A percentile compares a stretch with the other conserved stretches of the same genome.
Conservation (phyloP, 2,329 filamentous ascomycete genomes). For the Exophiala sideris region DNA sequence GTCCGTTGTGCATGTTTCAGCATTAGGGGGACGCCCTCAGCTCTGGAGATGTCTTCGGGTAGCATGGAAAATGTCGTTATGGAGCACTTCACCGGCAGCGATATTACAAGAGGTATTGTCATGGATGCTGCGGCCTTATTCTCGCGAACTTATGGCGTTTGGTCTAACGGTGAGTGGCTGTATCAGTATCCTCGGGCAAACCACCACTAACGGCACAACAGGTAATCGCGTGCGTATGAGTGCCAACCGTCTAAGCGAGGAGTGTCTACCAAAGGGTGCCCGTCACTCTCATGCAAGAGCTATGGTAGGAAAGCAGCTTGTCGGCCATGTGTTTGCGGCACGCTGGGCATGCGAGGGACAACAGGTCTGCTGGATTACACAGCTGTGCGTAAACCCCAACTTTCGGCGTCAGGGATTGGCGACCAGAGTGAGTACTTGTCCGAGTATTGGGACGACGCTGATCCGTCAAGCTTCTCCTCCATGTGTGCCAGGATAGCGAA, state of each 20-base stretch:
- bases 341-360: not conserved
- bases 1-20: too few relatives aligned
- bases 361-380: slow-evolving; percentile 6
- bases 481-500: not conserved
- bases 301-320: not conserved
- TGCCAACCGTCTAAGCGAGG: not conserved
- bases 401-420: slow-evolving; percentile 2
- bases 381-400: slow-evolving; percentile 4
- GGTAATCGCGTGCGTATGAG: slow-evolving; percentile 2
- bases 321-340: not conserved
- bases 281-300: not conserved
- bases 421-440: not conserved
- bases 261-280: not conserved
- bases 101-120: slow-evolving; percentile 38
- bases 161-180: slow-evolving; percentile 20
- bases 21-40: too few relatives aligned
- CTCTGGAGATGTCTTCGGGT: too few relatives aligned
- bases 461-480: not conserved
- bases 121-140: slow-evolving; percentile 34
- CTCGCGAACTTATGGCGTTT: slow-evolving; percentile 36
- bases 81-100: slow-evolving; percentile 28
- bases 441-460: not conserved
- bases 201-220: not conserved
- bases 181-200: not conserved
- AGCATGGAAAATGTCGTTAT: slow-evolving; percentile 15